phyloP scores from a whole-genome alignment of 768 basidiomycete genomes.

The Kwoniella heveanensis region DNA sequence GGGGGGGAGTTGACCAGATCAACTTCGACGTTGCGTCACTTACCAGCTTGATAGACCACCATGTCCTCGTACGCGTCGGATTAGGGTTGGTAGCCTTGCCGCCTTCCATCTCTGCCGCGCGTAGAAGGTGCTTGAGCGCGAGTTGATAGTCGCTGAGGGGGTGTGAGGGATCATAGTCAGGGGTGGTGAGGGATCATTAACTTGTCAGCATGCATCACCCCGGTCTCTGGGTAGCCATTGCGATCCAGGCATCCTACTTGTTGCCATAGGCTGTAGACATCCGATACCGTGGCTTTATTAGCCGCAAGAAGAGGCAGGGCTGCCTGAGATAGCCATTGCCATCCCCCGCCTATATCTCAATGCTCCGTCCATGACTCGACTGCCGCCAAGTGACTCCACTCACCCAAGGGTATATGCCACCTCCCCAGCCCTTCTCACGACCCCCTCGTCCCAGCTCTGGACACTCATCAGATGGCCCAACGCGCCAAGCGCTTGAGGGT shows the following conservation, averaged over 20 bases:
- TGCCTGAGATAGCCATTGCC: no score
- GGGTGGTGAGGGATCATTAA: no score
- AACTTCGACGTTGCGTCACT: conserved; percentile 9
- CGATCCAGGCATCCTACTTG: no score
- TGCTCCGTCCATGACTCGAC: background rate
- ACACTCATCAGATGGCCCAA: conserved; percentile 47
- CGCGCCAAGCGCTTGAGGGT: conserved; percentile 40
- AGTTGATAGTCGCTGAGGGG: conserved; percentile 48
- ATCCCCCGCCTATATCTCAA: no score
- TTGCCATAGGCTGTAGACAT: no score
- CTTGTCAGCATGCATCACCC: no score
- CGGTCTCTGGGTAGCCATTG: no score
- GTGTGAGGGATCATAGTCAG: no score
- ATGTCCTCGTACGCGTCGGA: conserved; percentile 38
- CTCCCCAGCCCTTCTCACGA: conserved; percentile 43
- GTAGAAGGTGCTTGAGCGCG: conserved; percentile 47
- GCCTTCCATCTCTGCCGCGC: conserved; percentile 50
- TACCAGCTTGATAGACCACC: conserved; percentile 51
- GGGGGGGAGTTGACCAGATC: background rate
- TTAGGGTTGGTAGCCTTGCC: conserved; percentile 14
- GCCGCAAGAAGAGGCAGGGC: no score
- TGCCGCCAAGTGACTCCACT: conserved; percentile 12
- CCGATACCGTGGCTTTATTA: no score
- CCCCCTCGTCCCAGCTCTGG: conserved; percentile 44
- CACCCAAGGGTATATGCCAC: conserved; percentile 47